Percentiles rank a stretch among this genome's conserved stretches.
These are phyloP conservation scores for Colletotrichum spaethianum DNA, from an alignment of 2,329 filamentous ascomycete genomes.

Conservation along the genomic window DNA sequence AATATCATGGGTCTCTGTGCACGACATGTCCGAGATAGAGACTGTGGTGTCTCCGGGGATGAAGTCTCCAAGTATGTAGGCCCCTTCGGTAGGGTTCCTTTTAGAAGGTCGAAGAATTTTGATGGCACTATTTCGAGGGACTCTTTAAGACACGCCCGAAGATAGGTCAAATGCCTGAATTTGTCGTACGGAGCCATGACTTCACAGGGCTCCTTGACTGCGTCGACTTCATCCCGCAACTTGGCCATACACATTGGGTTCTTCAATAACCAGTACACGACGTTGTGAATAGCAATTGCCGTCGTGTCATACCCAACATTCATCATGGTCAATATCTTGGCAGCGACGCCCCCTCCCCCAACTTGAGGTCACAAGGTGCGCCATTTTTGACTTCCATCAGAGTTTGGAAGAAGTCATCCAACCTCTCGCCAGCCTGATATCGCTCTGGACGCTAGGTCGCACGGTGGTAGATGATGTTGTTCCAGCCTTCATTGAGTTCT, in stretches of 20 bases:
- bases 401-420: slow-evolving; percentile 71
- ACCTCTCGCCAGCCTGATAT: slow-evolving; percentile 65
- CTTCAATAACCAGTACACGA: slow-evolving; percentile 65
- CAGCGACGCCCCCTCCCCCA: slow-evolving; percentile 71
- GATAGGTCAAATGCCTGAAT: too few species aligned
- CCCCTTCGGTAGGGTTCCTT: too few species aligned
- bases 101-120: too few species aligned
- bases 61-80: too few species aligned
- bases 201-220: too few species aligned
- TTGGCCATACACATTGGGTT: slow-evolving; percentile 57
- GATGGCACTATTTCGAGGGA: too few species aligned
- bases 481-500: too few species aligned
- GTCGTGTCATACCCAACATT: slow-evolving; percentile 64
- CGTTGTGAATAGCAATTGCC: slow-evolving; percentile 63
- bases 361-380: slow-evolving; percentile 61
- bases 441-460: slow-evolving; percentile 46
- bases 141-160: too few species aligned
- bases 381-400: slow-evolving; percentile 65
- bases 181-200: too few species aligned
- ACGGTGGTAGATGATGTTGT: too few species aligned
- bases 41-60: too few species aligned
- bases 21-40: slow-evolving; percentile 47
- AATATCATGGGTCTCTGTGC: slow-evolving; percentile 44
- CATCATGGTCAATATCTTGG: slow-evolving; percentile 69
- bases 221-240: slow-evolving; percentile 55